Evolutionary conservation across 768 basidiomycete genomes (phyloP).

Genomic region (Sporobolomyces phaffii): DNA sequence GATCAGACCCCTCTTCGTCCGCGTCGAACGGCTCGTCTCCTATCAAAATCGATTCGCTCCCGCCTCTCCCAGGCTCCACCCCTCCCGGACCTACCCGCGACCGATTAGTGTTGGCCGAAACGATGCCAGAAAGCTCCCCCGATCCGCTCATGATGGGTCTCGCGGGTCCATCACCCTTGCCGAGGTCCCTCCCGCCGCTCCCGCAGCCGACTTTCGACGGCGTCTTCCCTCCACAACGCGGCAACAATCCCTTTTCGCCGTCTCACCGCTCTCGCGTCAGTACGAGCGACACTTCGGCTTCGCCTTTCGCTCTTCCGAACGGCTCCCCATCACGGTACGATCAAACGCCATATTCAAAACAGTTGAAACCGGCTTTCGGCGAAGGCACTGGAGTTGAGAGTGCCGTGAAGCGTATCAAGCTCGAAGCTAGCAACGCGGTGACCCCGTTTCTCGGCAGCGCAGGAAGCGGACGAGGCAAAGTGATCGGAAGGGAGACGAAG

Average conservation of each 20-base stretch:
- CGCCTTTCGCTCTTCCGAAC: neutral
- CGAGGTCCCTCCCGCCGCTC: neutral
- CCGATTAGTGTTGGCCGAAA: neutral
- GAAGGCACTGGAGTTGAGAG: constrained; percentile 2
- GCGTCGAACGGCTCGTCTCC: neutral
- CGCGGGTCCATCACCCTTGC: neutral
- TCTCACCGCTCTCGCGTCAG: neutral
- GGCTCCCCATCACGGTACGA: neutral
- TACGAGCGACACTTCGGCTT: neutral
- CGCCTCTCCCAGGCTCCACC: neutral
- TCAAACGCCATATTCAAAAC: neutral
- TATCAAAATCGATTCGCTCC: neutral
- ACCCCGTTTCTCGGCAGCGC: neutral
- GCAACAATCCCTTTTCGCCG: neutral
- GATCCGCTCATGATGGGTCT: constrained; percentile 12
- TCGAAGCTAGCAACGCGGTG: neutral
- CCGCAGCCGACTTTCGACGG: neutral
- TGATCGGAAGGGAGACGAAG: neutral
- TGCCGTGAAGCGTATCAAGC: constrained; percentile 30
- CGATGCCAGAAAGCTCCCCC: neutral
- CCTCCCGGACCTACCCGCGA: neutral
- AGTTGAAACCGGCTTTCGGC: neutral
- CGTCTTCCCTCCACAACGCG: neutral
- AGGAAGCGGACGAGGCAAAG: neutral
- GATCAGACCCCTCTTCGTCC: neutral